These are phyloP conservation scores for Neoascochyta sp. DNA, from an alignment of 2,329 filamentous ascomycete genomes.

Conservation along the genomic window DNA sequence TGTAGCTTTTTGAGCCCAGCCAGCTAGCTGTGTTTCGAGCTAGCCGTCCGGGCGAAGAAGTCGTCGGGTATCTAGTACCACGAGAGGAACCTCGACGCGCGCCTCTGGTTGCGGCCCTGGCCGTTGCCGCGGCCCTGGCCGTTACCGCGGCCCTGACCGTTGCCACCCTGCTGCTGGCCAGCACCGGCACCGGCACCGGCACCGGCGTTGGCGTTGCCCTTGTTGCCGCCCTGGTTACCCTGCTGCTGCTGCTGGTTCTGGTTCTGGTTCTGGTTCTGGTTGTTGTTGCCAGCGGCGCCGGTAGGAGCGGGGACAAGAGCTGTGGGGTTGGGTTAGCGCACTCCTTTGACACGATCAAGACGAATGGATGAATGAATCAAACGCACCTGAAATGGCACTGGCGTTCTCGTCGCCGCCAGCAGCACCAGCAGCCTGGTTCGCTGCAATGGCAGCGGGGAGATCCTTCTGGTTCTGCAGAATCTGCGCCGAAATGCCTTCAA, in stretches of 20 bases:
- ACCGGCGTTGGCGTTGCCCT: constrained; percentile 7
- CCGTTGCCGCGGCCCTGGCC: constrained; percentile 6
- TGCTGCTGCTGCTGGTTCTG: neutral
- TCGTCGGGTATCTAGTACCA: no score
- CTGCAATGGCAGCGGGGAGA: constrained; percentile 46
- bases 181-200: no score
- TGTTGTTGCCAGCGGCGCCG: constrained; percentile 1
- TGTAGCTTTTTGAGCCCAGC: no score
- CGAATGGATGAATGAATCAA: constrained; percentile 8
- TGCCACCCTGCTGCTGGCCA: constrained; percentile 9
- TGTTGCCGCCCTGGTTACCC: constrained; percentile 2
- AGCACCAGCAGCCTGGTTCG: constrained; percentile 45
- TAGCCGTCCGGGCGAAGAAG: no score
- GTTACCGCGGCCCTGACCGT: constrained; percentile 7
- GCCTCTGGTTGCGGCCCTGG: constrained; percentile 5
- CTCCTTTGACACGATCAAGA: neutral
- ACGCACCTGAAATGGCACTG: constrained; percentile 41
- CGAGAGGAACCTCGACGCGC: constrained; percentile 3
- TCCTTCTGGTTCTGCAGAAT: constrained; percentile 52
- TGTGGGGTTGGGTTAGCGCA: constrained; percentile 8
- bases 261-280: constrained; percentile 2
- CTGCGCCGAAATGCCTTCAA: constrained; percentile 48
- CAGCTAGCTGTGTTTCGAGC: no score
- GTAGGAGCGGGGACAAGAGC: constrained; percentile 15
- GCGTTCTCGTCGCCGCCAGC: constrained; percentile 36